Percentiles rank a stretch among this genome's conserved stretches.
These are phyloP conservation scores for Purshia tridentata DNA, from an alignment of 306 rosid species.

Conservation along the genomic window DNA sequence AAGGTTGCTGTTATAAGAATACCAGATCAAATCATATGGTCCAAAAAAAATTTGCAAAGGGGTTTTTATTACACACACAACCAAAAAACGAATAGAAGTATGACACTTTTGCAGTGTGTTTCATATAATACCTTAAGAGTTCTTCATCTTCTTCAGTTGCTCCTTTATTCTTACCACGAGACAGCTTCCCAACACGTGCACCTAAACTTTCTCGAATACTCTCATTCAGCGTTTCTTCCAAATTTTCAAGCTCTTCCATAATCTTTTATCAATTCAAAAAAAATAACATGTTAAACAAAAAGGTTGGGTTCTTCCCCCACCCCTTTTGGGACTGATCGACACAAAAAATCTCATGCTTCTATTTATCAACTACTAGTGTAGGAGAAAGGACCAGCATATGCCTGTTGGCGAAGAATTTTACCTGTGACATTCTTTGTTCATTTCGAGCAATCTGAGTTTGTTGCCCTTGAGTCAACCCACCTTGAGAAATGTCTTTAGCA, in stretches of 20 bases:
- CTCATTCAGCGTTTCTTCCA: slow-evolving; percentile 96
- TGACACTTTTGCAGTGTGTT: not conserved
- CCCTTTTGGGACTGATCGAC: not conserved
- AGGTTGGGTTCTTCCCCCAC: not conserved
- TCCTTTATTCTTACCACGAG: slow-evolving; percentile 72
- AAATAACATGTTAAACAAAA: not conserved
- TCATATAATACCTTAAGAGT: slow-evolving; percentile 50
- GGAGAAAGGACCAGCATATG: not conserved
- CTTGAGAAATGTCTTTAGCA: slow-evolving; percentile 92
- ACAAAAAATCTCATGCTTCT: not conserved
- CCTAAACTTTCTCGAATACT: slow-evolving; percentile 92
- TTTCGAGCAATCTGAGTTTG: slow-evolving; percentile 96
- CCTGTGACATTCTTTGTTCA: slow-evolving; percentile 92
- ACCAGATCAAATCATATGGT: not conserved
- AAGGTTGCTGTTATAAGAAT: not conserved
- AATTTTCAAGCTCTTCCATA: slow-evolving; percentile 89
- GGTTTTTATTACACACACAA: not conserved
- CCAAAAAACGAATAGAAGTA: not conserved
- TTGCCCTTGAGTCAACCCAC: slow-evolving; percentile 97
- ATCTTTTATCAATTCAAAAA: slow-evolving; percentile 39
- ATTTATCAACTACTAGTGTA: not conserved
- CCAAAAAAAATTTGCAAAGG: not conserved
- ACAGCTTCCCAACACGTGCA: slow-evolving; percentile 61
- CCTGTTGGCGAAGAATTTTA: slow-evolving; percentile 26
- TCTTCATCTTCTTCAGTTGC: slow-evolving; percentile 73